phyloP scores from a whole-genome alignment of 192 early-diverging fungal genomes.

The Coemansia sp. region DNA sequence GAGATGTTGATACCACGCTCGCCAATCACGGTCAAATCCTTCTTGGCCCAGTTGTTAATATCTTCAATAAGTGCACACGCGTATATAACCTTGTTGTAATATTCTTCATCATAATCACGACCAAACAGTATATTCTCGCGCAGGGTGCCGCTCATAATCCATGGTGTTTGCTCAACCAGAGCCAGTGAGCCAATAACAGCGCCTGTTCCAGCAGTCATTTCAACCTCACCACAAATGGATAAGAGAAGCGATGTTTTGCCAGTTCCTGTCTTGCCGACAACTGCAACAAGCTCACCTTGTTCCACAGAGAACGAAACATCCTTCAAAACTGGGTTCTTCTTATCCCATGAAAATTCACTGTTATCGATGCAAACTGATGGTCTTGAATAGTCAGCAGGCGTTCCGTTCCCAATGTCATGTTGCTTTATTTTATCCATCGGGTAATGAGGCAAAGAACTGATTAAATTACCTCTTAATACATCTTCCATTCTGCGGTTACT shows the following conservation, averaged over 20 bases:
- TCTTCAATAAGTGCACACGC: conserved; percentile 64
- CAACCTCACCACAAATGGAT: conserved; percentile 83
- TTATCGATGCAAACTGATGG: conserved; percentile 7
- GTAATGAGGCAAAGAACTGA: conserved; percentile 13
- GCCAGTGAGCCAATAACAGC: conserved; percentile 67
- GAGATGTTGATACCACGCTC: conserved; percentile 58
- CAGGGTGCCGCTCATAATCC: conserved; percentile 83
- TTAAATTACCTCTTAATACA: conserved; percentile 16
- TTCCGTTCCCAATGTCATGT: background rate
- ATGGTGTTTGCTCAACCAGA: conserved; percentile 82
- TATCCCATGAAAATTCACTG: conserved; percentile 30
- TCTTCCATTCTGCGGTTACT: conserved; percentile 13
- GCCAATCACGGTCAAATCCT: conserved; percentile 53
- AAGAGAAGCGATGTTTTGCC: conserved; percentile 85
- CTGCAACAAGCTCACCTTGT: conserved; percentile 67
- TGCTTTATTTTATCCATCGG: background rate
- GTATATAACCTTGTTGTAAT: conserved; percentile 58
- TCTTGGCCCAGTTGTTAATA: conserved; percentile 56
- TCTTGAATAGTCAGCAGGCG: background rate
- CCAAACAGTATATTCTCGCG: conserved; percentile 74
- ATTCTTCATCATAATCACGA: conserved; percentile 57
- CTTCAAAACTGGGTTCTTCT: conserved; percentile 6
- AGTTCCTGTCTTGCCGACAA: conserved; percentile 82
- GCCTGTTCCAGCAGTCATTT: conserved; percentile 51
- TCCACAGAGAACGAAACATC: conserved; percentile 58